Evolutionary conservation across 2,329 filamentous ascomycete species (phyloP).

Genomic region (Ascochyta koolunga): DNA sequence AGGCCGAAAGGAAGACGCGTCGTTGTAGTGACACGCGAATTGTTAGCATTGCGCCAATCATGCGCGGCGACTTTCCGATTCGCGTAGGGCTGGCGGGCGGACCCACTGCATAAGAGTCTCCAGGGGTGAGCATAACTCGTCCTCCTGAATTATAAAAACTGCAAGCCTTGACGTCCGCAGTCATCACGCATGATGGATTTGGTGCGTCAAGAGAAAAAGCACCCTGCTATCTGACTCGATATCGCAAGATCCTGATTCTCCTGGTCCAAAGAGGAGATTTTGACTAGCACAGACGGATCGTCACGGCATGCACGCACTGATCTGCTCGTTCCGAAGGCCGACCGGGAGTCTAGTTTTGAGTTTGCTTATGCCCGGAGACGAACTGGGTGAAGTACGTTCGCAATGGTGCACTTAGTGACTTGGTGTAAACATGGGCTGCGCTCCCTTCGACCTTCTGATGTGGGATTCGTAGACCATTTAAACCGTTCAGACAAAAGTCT

Average conservation of each 20-base stretch:
- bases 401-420: conserved; percentile 1
- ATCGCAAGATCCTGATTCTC: conserved; percentile 3
- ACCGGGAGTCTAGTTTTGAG: conserved; percentile 21
- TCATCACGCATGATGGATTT: conserved; percentile 10
- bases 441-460: conserved; percentile 2
- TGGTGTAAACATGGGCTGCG: neutral
- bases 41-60: conserved; percentile 14
- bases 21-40: conserved; percentile 13
- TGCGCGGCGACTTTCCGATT: conserved; percentile 1
- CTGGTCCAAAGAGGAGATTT: conserved; percentile 7
- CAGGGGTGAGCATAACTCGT: conserved; percentile 11
- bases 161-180: conserved; percentile 1
- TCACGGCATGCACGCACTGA: conserved; percentile 18
- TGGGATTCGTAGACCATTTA: conserved; percentile 4
- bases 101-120: conserved; percentile 15
- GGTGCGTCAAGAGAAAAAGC: conserved; percentile 10
- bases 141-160: conserved; percentile 17
- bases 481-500: neutral
- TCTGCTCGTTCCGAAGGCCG: conserved; percentile 23
- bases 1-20: conserved; percentile 4
- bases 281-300: conserved; percentile 20
- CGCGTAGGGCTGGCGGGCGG: conserved; percentile 15
- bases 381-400: neutral
- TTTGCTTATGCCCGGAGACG: conserved; percentile 11
- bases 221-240: conserved; percentile 3